phyloP scores from a whole-genome alignment of 768 basidiomycete species.

The Antrodiella citrinella region DNA sequence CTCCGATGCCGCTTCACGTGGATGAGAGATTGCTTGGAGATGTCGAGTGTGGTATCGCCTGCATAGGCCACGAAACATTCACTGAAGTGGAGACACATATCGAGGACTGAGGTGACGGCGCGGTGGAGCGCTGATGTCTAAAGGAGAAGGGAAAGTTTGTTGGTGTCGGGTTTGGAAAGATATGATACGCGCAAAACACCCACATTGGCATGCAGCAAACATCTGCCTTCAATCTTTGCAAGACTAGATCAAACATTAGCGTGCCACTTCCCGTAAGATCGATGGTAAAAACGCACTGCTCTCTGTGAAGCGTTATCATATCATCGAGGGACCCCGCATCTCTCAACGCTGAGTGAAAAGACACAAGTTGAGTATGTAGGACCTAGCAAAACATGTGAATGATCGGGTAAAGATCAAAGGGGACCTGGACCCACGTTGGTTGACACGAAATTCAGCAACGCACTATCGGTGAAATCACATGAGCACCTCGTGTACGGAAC shows the following conservation, averaged over 20 bases:
- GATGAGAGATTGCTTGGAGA: conserved; percentile 39
- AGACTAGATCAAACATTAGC: conserved; percentile 32
- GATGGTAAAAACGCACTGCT: conserved; percentile 47
- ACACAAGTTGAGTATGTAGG: conserved; percentile 50
- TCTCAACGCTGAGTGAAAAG: conserved; percentile 50
- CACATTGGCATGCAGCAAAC: conserved; percentile 58
- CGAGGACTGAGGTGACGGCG: conserved; percentile 60
- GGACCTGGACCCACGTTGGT: conserved; percentile 46
- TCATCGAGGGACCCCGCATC: conserved; percentile 63
- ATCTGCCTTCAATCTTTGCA: conserved; percentile 49
- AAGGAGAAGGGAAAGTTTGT: conserved; percentile 2
- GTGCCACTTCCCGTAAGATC: not conserved
- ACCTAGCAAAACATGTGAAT: conserved; percentile 36
- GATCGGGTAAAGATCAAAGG: not conserved
- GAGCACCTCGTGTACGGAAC: not conserved
- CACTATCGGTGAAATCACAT: conserved; percentile 28
- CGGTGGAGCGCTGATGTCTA: conserved; percentile 60
- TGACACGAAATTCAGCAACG: conserved; percentile 60
- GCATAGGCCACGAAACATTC: conserved; percentile 53
- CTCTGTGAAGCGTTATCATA: conserved; percentile 60
- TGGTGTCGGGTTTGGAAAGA: no score
- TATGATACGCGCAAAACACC: conserved; percentile 8
- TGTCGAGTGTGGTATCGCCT: conserved; percentile 55
- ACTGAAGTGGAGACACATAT: conserved; percentile 67
- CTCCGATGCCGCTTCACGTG: conserved; percentile 52